Evolutionary conservation across 2,329 filamentous ascomycete species (phyloP), one percentile per base, ranked within the genome.

Genomic region (Botryosphaeria dothidea): DNA sequence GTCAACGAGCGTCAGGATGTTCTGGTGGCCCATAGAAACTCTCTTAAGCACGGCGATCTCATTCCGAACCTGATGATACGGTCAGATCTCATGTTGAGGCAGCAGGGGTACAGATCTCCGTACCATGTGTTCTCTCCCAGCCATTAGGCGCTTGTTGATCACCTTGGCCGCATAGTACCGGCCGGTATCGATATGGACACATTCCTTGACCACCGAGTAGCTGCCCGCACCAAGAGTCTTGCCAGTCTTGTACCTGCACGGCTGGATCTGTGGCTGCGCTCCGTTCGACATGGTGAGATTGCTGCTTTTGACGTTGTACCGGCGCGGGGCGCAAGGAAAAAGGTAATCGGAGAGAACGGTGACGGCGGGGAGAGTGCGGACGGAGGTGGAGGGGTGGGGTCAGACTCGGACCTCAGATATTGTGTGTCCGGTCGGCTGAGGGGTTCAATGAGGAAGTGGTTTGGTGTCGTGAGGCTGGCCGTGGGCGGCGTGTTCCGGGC

Each of bases 141-240:
- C 92, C 95, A 99, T 99, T 70, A 99, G 83, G 65, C 94, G 86
- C 85, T 99, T 99, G 82, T 99, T 99, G 80, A 99, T 99, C 68
- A 99, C 95, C 79, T 99, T 99, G 67, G 95, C 94, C 29, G 95
- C 95, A 88, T 98, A 99, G 80, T 97, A 98, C 70, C 93, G 89
- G 51, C 94, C 94, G 0, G 95, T 98, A 72, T 98, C 94, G 74
- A 98, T 98, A 78, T 99, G 95, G 29, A 98, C 93, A 77, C 95
- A 99, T 82, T 99, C 95, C 79, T 98, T 98, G 68, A 99, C 95
- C 57, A 98, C 95, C 41, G 93, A 97, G 64, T 99, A 99, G 65
- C 93, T 97, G 69, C 95, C 95, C 36, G 95, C 93, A 68, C 95
- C 95, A 64, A 99, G 83, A 25, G 95, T 98, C 85, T 99, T 99